Percentiles rank a stretch among this genome's conserved stretches.
phyloP scores from a whole-genome alignment of 2,329 filamentous ascomycete species.

The Xylariales sp. region DNA sequence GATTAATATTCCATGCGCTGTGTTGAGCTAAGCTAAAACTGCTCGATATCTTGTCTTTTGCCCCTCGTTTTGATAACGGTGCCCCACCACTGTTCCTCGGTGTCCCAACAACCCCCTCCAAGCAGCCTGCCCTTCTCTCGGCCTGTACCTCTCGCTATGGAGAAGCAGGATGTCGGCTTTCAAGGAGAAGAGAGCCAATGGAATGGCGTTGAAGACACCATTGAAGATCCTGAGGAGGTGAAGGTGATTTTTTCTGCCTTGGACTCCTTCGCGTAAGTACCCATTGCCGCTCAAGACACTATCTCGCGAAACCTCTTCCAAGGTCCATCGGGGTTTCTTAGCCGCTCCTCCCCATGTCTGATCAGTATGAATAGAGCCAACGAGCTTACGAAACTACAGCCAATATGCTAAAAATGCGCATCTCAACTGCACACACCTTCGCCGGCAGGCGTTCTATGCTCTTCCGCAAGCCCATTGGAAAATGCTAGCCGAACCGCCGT shows the following conservation, averaged over 20 bases:
- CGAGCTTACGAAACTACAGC: constrained; percentile 37
- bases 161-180: constrained; percentile 9
- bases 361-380: not conserved
- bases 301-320: too few species aligned
- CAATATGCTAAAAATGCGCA: constrained; percentile 84
- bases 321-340: too few species aligned
- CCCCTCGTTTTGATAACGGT: too few species aligned
- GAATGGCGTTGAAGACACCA: constrained; percentile 59
- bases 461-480: constrained; percentile 80
- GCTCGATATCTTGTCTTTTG: too few species aligned
- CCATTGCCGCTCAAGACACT: too few species aligned
- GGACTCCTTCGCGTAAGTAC: constrained; percentile 81
- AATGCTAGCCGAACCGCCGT: constrained; percentile 74
- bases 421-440: constrained; percentile 84
- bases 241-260: constrained; percentile 75
- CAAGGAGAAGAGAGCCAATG: constrained; percentile 39
- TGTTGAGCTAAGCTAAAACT: too few species aligned
- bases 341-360: too few species aligned
- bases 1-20: too few species aligned
- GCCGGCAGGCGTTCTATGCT: constrained; percentile 89
- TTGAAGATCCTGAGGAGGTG: constrained; percentile 74
- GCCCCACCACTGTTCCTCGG: too few species aligned
- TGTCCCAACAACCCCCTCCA: too few species aligned
- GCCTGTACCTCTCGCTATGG: constrained; percentile 3
- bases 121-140: not conserved